Percentiles rank a stretch among this genome's conserved stretches.
Conservation (phyloP, 2,329 filamentous ascomycete genomes). For the Claviceps sp. region DNA sequence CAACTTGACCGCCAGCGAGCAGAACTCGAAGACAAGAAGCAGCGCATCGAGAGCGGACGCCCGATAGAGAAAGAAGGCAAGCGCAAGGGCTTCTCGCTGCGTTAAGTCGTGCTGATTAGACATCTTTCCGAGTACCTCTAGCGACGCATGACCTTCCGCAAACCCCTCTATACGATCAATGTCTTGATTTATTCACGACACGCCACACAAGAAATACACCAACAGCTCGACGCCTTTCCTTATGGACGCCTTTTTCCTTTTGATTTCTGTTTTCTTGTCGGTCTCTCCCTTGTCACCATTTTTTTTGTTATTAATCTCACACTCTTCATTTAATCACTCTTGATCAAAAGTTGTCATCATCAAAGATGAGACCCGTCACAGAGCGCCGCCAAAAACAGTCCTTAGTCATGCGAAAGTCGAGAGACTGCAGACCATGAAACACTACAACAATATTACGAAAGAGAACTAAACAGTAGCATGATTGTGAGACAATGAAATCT, state of each 20-base stretch:
- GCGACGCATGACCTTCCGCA: conserved; percentile 3
- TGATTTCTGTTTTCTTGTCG: conserved; percentile 26
- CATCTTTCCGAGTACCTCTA: not conserved
- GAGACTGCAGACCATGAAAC: conserved; percentile 16
- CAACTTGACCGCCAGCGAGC: conserved; percentile 88
- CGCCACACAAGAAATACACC: conserved; percentile 40
- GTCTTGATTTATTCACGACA: conserved; percentile 44
- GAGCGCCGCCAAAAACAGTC: conserved; percentile 19
- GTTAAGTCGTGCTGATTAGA: conserved; percentile 42
- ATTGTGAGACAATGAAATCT: conserved; percentile 1
- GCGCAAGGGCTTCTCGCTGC: conserved; percentile 98
- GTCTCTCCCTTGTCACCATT: conserved; percentile 14
- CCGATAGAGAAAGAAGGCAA: conserved; percentile 96
- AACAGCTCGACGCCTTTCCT: conserved; percentile 42
- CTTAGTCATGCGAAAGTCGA: conserved; percentile 17
- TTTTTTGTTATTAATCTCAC: conserved; percentile 25
- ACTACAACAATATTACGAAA: conserved; percentile 5
- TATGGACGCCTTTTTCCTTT: conserved; percentile 22
- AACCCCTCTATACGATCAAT: conserved; percentile 33
- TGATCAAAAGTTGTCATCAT: conserved; percentile 20
- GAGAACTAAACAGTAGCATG: conserved; percentile 6
- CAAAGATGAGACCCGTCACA: conserved; percentile 17
- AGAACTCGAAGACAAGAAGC: conserved; percentile 98
- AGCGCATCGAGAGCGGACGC: conserved; percentile 83
- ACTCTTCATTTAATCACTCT: conserved; percentile 24